phyloP scores from a whole-genome alignment of 2,329 filamentous ascomycete genomes.

The Aureobasidium sp. region DNA sequence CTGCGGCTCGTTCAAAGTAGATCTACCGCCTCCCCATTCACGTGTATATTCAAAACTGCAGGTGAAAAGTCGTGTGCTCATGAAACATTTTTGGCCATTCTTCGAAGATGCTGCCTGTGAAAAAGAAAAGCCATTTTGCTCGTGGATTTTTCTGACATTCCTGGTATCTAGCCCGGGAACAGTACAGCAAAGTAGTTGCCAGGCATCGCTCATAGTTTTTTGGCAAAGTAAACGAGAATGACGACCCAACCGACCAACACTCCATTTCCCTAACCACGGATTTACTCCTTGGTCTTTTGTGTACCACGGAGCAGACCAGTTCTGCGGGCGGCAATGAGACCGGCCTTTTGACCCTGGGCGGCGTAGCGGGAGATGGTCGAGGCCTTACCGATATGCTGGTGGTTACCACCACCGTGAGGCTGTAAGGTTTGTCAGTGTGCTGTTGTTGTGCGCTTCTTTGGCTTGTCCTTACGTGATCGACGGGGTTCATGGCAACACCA shows the following conservation, averaged over 20 bases:
- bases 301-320: slow-evolving; percentile 99
- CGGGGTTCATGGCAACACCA: slow-evolving; percentile 99
- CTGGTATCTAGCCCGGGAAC: slow-evolving; percentile 14
- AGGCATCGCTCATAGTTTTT: slow-evolving; percentile 16
- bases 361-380: slow-evolving; percentile 99
- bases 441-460: slow-evolving; percentile 20
- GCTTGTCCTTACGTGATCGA: slow-evolving; percentile 70
- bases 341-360: slow-evolving; percentile 97
- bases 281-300: slow-evolving; percentile 93
- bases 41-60: neutral
- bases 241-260: slow-evolving; percentile 26
- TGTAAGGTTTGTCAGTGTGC: slow-evolving; percentile 27
- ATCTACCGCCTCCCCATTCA: neutral
- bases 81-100: slow-evolving; percentile 61
- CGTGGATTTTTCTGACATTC: slow-evolving; percentile 16
- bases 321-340: slow-evolving; percentile 99
- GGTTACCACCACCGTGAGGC: slow-evolving; percentile 75
- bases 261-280: slow-evolving; percentile 22
- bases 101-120: slow-evolving; percentile 21
- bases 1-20: neutral
- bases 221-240: slow-evolving; percentile 18
- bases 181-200: slow-evolving; percentile 16
- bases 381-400: slow-evolving; percentile 99
- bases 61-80: neutral
- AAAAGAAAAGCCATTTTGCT: slow-evolving; percentile 14